phyloP scores from a whole-genome alignment of 2,329 filamentous ascomycete species.

The Diaporthe sp. region DNA sequence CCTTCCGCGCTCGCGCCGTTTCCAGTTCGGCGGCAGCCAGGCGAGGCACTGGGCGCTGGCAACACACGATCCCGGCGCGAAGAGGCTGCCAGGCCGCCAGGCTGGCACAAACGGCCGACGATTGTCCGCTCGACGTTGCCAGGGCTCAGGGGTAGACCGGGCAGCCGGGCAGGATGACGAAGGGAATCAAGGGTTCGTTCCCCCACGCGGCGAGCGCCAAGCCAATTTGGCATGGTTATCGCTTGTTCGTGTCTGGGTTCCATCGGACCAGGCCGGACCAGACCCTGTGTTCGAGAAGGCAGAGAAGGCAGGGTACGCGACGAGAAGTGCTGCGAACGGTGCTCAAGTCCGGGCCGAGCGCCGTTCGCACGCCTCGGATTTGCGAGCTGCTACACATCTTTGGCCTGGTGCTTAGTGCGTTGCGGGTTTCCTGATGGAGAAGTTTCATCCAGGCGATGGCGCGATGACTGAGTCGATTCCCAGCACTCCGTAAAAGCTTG shows the following conservation, averaged over 20 bases:
- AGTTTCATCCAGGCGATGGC: constrained; percentile 27
- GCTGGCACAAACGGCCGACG: constrained; percentile 33
- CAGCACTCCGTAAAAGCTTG: constrained; percentile 8
- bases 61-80: constrained; percentile 31
- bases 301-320: background rate
- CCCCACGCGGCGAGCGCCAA: constrained; percentile 23
- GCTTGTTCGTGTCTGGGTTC: constrained; percentile 1
- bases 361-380: constrained; percentile 33
- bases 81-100: constrained; percentile 31
- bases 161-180: constrained; percentile 34
- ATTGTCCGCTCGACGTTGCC: constrained; percentile 38
- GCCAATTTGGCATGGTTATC: constrained; percentile 21
- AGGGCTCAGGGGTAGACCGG: constrained; percentile 35
- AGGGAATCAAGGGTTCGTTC: constrained; percentile 28
- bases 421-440: constrained; percentile 19
- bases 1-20: constrained; percentile 30
- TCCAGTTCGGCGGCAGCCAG: constrained; percentile 35
- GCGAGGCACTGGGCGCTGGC: constrained; percentile 20
- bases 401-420: constrained; percentile 12
- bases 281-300: constrained; percentile 27
- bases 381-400: constrained; percentile 17
- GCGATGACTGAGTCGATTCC: constrained; percentile 17
- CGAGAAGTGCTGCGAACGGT: background rate
- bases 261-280: constrained; percentile 23
- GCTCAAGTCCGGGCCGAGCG: constrained; percentile 32